Evolutionary conservation across 2,329 filamentous ascomycete genomes (phyloP).

Genomic region (Diaporthe velutina): DNA sequence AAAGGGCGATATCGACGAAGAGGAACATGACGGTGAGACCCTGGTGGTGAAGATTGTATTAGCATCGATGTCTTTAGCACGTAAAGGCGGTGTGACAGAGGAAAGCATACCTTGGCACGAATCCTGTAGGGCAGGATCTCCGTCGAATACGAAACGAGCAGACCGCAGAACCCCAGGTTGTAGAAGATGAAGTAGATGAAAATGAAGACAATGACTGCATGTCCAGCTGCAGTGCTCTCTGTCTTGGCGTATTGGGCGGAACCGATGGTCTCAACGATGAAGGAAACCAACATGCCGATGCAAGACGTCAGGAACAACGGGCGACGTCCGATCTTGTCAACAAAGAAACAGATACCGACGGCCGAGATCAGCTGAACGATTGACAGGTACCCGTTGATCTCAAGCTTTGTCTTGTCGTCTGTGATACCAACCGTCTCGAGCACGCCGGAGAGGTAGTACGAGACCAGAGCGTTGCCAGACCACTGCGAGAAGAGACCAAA

Average conservation of each 20-base stretch:
- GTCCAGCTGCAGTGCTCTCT: slow-evolving; percentile 45
- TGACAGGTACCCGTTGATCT: slow-evolving; percentile 45
- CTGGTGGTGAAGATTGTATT: not conserved
- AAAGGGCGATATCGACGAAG: slow-evolving; percentile 52
- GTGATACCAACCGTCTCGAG: slow-evolving; percentile 51
- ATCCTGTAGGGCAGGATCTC: slow-evolving; percentile 47
- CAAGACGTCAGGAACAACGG: slow-evolving; percentile 44
- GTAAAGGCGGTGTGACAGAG: rapidly evolving
- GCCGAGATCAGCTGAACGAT: slow-evolving; percentile 44
- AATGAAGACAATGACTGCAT: slow-evolving; percentile 45
- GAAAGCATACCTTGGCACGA: slow-evolving; percentile 45
- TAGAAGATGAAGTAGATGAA: slow-evolving; percentile 47
- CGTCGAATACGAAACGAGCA: slow-evolving; percentile 45
- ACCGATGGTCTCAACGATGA: slow-evolving; percentile 44
- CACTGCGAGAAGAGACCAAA: slow-evolving; percentile 70
- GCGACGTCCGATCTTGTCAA: slow-evolving; percentile 45
- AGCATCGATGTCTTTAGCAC: not conserved
- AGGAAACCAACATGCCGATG: slow-evolving; percentile 44
- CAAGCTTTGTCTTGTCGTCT: slow-evolving; percentile 47
- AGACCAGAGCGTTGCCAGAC: slow-evolving; percentile 66
- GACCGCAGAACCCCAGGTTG: slow-evolving; percentile 45
- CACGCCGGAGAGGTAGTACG: slow-evolving; percentile 54
- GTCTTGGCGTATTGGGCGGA: slow-evolving; percentile 41
- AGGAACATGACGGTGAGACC: slow-evolving; percentile 60
- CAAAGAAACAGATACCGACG: slow-evolving; percentile 44